Conservation (phyloP, 805 yeast genomes). For the Kurtzmaniella cleridarum region DNA sequence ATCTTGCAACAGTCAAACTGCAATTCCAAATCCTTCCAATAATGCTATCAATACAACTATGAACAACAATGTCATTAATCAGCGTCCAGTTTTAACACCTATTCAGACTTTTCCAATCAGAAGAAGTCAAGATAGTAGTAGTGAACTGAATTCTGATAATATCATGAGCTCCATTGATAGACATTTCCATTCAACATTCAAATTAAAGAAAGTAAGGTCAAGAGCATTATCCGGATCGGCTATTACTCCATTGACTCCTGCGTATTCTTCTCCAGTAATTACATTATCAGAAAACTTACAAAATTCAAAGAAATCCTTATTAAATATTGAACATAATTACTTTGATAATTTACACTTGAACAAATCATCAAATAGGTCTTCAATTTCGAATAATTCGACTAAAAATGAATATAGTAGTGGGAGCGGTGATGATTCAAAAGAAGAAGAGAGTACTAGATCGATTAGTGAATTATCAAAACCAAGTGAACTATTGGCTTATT, state of each 20-base stretch:
- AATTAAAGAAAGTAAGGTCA: conserved; percentile 9
- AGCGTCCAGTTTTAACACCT: conserved; percentile 1
- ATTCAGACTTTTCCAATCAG: conserved; percentile 1
- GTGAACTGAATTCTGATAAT: not conserved
- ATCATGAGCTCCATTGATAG: conserved; percentile 1
- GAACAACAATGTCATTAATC: too few species aligned
- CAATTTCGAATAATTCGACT: not conserved
- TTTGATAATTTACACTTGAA: conserved; percentile 20
- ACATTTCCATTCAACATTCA: not conserved
- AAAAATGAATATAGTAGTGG: not conserved
- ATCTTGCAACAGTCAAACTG: conserved; percentile 5
- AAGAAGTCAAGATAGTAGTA: conserved; percentile 3
- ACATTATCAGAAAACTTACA: conserved; percentile 33
- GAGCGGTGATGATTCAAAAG: not conserved
- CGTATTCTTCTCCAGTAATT: conserved; percentile 33
- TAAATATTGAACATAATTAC: conserved; percentile 30
- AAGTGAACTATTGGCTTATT: conserved; percentile 24
- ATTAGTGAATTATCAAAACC: conserved; percentile 20
- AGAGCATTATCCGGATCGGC: conserved; percentile 16
- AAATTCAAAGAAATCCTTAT: conserved; percentile 20
- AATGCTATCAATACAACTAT: conserved; percentile 1
- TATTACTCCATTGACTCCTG: conserved; percentile 28
- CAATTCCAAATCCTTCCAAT: conserved; percentile 1
- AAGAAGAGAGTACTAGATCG: conserved; percentile 3
- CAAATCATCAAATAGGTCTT: not conserved